Evolutionary conservation across 768 basidiomycete genomes (phyloP), one percentile per base, ranked within the genome.

Genomic region (Collybia nuda): DNA sequence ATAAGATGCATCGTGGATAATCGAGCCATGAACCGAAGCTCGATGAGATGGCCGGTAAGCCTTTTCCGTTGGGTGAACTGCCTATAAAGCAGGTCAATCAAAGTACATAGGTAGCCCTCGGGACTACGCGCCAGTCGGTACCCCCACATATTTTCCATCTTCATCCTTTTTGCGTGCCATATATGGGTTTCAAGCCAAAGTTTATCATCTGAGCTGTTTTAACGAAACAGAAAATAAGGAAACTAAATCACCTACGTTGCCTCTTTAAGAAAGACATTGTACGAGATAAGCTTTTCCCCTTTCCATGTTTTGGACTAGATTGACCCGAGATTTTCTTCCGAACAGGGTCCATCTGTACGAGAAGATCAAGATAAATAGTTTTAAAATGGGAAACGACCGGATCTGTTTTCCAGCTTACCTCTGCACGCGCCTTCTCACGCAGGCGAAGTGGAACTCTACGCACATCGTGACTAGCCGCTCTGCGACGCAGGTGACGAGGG

Each of bases 141-240:
- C 0, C 92, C 93, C 94, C 94, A 98, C 67, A 90, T 77, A 55
- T 85, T 86, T 57, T 86, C 79, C 96, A 98, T 98, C 54, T 87
- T 84, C 85, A 96, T 96, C 5, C 97, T 82, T 68, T 98, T 98
- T 1, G 94, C 90, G 60, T 98, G 96, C 93, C 94, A 98, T 17
- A 98, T 69, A 65, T 99, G 97, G 5, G 94, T 96, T 63, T 96
- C 93, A 0, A 99, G 81, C 96, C 96, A 98, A 11, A 78, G 72
- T 66, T 98, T 98, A 56, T 90, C 79, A 24, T 75, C 95, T 97
- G 55, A 2, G 37, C 4, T 44, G 26, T 51, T 50, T 38, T 15
- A 40, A 15, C 21, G 45, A 19, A 3, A 28, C n/a, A 7, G 28
- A 42, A 26, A 29, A n/a, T 6, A n/a, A 32, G 44, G 39, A 36